Evolutionary conservation across 2,329 filamentous ascomycete genomes (phyloP), one percentile per base, ranked within the genome.

Genomic region (Paracamarosporium sp.): DNA sequence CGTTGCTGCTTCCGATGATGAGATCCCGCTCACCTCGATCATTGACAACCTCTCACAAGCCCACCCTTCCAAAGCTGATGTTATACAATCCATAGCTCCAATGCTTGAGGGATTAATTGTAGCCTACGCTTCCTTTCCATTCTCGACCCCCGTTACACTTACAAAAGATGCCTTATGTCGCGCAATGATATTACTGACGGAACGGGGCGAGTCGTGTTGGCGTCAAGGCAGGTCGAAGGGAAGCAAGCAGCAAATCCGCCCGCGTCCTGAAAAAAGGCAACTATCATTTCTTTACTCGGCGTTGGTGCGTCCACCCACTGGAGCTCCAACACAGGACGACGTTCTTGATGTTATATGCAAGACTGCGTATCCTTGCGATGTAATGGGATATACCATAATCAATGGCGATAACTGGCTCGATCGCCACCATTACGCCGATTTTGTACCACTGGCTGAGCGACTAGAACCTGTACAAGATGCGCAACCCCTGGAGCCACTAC

Each of bases 151-250:
- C 30, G 47, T 50, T 40, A 17, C 30, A 50, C 47, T 50, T 50
- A 50, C 47, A 50, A 50, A 50, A 50, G 47, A 50, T 50, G 47
- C 47, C 17, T 50, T 50, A 24, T 50, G 47, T 50, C 47, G 47
- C 47, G 47, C 47, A 50, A 50, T 50, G 28, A 36, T 50, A 35
- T 35, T 50, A 30, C 35, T 50, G 30, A 50, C 47, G 47, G 47
- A 50, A 50, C 47, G 47, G 47, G 47, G 47, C 47, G 15, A 35
- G 47, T 50, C 20, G 17, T 50, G 47, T 50, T 50, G 47, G 47
- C 17, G 33, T 35, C 33, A 50, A 50, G 47, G 47, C 47, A 50
- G 35, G 47, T 24, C 28, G 47, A 40, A 24, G 28, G 45, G 45
- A 48, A 35, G 28, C 45, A 48, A 48, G 45, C 28, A 35, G 47